Evolutionary conservation across 345 rosid genomes (phyloP), one percentile per base, ranked within the genome.

Genomic region (Acer saccharum): DNA sequence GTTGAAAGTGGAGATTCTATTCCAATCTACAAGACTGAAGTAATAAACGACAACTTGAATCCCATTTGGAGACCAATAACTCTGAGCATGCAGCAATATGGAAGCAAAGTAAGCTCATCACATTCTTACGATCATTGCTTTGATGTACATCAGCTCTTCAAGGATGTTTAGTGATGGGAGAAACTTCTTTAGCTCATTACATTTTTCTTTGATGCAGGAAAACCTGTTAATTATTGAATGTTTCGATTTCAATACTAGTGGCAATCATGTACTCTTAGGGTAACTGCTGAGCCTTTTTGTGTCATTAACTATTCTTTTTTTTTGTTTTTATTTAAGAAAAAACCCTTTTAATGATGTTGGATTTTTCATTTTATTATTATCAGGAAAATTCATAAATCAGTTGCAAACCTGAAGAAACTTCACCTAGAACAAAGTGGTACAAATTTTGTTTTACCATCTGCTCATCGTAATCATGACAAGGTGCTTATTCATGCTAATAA

Each of bases 1-100:
- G 85, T 79, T 60, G 98, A 93, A 81, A 80, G 41, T 71, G 90
- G 90, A 75, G 82, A 66, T 71, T 75, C 78, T 57, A 73, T 93
- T 55, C 95, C 95, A 4, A 86, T 94, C 74, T 94, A 91, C 86
- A 89, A 89, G 86, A 93, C 98, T 29, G 95, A 93, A 85, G 97
- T 90, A 27, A 81, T 90, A 63, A 81, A 88, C 79, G 82, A 93
- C 82, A 81, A 94, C 79, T 79, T 95, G n/a, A 90, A 91, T 81
- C 98, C 98, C 46, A 57, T 72, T 71, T 95, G 98, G 97, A 90
- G 73, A 77, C 88, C 91, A 20, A 61, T 89, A 43, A 77, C 81
- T 81, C 83, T 95, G 64, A 91, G 83, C 72, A 90, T 84, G 94
- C 97, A 90, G 78, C 98, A 95, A 78, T 89, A 88, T 72, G 95